These are phyloP conservation scores for Lachnellula suecica DNA, from an alignment of 2,329 filamentous ascomycete species.

Conservation along the genomic window DNA sequence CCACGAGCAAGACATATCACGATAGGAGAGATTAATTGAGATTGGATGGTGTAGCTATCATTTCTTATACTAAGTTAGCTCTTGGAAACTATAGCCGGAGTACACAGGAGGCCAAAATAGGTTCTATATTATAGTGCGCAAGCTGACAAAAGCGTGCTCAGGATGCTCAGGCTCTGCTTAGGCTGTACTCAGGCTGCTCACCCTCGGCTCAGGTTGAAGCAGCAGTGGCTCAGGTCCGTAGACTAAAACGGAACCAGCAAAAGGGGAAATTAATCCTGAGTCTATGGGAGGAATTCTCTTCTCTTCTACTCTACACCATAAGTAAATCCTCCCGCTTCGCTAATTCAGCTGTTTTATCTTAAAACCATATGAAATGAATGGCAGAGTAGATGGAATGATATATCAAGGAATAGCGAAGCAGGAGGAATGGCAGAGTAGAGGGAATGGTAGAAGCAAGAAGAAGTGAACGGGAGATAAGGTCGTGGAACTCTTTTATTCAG, in stretches of 20 bases:
- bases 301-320: no score
- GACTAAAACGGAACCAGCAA: conserved; percentile 12
- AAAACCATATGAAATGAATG: no score
- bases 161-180: conserved; percentile 6
- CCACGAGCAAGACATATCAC: conserved; percentile 11
- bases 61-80: conserved; percentile 17
- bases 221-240: conserved; percentile 12
- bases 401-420: no score
- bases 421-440: no score
- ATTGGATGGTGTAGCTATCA: conserved; percentile 13
- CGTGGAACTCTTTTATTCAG: no score
- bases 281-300: no score
- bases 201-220: conserved; percentile 9
- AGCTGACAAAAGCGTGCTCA: neutral
- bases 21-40: conserved; percentile 14
- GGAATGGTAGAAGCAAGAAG: no score
- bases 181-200: conserved; percentile 5
- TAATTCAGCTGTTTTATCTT: no score
- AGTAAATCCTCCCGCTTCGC: no score
- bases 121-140: neutral
- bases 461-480: no score
- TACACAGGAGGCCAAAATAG: neutral
- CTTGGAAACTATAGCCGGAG: conserved; percentile 10
- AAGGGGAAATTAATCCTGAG: conserved; percentile 14
- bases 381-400: no score